phyloP scores from a whole-genome alignment of 257 asterid species.

The Gentiana straminea region DNA sequence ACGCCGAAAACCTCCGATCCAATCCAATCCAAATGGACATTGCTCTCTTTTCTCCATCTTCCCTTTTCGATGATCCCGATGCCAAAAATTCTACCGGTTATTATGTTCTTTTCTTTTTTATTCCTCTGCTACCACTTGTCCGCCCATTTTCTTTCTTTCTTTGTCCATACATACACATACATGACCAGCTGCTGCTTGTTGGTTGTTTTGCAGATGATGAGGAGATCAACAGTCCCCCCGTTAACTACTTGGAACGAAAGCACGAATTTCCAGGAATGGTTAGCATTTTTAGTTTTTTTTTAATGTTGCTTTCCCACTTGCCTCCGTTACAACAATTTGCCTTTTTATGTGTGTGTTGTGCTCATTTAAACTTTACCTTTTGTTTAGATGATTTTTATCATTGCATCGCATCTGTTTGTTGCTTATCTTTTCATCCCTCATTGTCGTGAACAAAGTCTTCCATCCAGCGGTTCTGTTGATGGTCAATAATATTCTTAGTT shows the following conservation, averaged over 20 bases:
- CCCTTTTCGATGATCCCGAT: conserved; percentile 71
- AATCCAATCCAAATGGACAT: conserved; percentile 46
- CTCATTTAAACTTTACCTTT: not conserved
- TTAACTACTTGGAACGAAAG: conserved; percentile 55
- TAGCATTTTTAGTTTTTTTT: not conserved
- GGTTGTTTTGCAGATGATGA: conserved; percentile 30
- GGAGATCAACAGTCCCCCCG: conserved; percentile 30
- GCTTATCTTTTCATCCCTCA: not conserved
- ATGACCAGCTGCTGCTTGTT: not conserved
- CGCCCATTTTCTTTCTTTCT: too few species aligned
- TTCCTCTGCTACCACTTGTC: too few species aligned
- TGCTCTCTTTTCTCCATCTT: conserved; percentile 83
- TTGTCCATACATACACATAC: too few species aligned
- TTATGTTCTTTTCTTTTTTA: not conserved
- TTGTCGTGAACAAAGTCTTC: not conserved
- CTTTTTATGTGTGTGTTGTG: not conserved
- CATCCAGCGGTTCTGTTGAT: too few species aligned
- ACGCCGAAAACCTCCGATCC: not conserved
- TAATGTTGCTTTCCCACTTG: too few species aligned
- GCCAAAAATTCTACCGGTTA: conserved; percentile 34
- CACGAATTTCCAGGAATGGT: conserved; percentile 76
- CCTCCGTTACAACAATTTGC: not conserved
- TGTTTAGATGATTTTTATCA: not conserved
- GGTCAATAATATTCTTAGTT: not conserved
- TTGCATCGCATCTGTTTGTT: not conserved